These are phyloP conservation scores for Chenopodium formosanum DNA, from an alignment of 148 eudicot species.

Conservation along the genomic window DNA sequence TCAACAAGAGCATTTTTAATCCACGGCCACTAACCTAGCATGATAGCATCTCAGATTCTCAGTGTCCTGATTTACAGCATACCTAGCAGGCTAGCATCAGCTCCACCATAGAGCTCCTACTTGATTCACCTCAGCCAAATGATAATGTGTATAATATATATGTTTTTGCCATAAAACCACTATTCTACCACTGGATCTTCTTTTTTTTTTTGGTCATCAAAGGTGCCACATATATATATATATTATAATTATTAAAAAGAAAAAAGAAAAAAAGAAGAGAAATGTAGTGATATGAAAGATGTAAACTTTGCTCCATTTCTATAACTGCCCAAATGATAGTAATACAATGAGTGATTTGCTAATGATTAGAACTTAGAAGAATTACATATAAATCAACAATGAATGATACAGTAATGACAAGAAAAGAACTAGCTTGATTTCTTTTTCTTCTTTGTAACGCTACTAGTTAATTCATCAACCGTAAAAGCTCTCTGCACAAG, in stretches of 20 bases:
- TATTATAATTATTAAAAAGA: too few relatives aligned
- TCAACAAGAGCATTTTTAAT: constrained; percentile 28
- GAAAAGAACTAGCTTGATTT: constrained; percentile 34
- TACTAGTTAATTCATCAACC: constrained; percentile 31
- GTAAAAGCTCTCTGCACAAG: constrained; percentile 54
- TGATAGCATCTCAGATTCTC: too few relatives aligned
- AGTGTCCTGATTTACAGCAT: too few relatives aligned
- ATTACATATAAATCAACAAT: constrained; percentile 8
- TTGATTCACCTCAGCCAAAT: too few relatives aligned
- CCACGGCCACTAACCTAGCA: too few relatives aligned
- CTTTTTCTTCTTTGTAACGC: constrained; percentile 47
- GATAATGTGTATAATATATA: too few relatives aligned
- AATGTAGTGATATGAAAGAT: background rate
- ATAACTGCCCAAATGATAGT: background rate
- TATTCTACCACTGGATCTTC: too few relatives aligned
- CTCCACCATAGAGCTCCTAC: too few relatives aligned
- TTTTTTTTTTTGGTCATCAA: too few relatives aligned
- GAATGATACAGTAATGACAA: constrained; percentile 14
- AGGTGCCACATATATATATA: background rate
- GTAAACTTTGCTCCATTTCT: constrained; percentile 15
- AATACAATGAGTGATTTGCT: constrained; percentile 15
- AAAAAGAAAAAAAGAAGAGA: background rate
- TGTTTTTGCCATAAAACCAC: too few relatives aligned
- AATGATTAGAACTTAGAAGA: constrained; percentile 10
- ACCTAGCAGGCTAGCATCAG: too few relatives aligned